These are phyloP conservation scores for Didymellaceae sp. DNA, from an alignment of 2,329 filamentous ascomycete genomes.

Conservation along the genomic window DNA sequence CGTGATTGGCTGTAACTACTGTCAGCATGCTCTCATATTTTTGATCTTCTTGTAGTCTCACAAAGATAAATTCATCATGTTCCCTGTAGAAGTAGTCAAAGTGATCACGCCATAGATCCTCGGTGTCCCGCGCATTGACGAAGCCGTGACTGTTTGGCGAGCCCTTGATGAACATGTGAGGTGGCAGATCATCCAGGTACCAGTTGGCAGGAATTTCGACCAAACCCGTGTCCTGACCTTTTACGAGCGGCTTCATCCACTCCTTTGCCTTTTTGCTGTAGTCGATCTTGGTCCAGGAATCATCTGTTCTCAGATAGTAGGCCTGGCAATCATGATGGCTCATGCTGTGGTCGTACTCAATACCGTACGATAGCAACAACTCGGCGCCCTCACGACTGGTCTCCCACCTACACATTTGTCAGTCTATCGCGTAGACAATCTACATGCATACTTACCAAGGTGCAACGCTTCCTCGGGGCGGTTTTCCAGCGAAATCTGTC, in stretches of 20 bases:
- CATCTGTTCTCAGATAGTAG: conserved; percentile 69
- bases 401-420: conserved; percentile 61
- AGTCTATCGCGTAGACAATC: conserved; percentile 46
- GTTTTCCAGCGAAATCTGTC: conserved; percentile 73
- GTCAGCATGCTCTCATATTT: neutral
- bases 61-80: conserved; percentile 76
- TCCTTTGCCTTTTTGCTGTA: conserved; percentile 66
- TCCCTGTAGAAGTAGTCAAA: conserved; percentile 78
- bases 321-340: conserved; percentile 68
- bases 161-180: conserved; percentile 75
- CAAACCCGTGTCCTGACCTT: conserved; percentile 65
- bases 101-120: conserved; percentile 69
- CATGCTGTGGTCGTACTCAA: conserved; percentile 74
- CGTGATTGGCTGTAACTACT: conserved; percentile 62
- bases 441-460: conserved; percentile 60
- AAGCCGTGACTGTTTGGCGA: conserved; percentile 68
- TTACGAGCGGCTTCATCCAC: conserved; percentile 71
- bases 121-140: conserved; percentile 62
- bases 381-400: conserved; percentile 70
- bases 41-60: conserved; percentile 53
- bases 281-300: conserved; percentile 71
- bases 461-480: conserved; percentile 73
- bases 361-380: conserved; percentile 68
- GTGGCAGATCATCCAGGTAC: conserved; percentile 66
- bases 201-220: conserved; percentile 71